Conservation (phyloP, 2,329 filamentous ascomycete genomes). For the Microascus cirrosus region DNA sequence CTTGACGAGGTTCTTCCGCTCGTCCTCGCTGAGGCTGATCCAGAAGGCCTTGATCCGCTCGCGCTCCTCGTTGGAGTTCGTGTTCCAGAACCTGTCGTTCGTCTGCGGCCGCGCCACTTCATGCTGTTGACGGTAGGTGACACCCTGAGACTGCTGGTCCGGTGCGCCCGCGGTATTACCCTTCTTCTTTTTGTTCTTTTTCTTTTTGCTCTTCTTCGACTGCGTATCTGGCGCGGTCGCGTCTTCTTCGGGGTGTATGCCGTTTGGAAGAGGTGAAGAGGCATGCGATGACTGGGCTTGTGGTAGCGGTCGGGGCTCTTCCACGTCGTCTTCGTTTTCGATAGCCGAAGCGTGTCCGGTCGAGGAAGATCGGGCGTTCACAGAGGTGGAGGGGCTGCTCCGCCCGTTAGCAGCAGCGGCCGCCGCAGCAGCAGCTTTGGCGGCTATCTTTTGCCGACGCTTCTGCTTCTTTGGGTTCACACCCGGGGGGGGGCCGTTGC, state of each 20-base stretch:
- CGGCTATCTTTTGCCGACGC: conserved; percentile 75
- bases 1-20: conserved; percentile 90
- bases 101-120: not conserved
- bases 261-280: not conserved
- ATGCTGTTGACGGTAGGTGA: not conserved
- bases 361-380: not conserved
- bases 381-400: not conserved
- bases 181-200: conserved; percentile 58
- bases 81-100: conserved; percentile 75
- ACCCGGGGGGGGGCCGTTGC: conserved; percentile 26
- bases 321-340: conserved; percentile 27
- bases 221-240: conserved; percentile 17
- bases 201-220: conserved; percentile 46
- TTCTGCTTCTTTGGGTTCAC: conserved; percentile 96
- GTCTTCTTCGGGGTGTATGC: conserved; percentile 18
- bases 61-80: conserved; percentile 83
- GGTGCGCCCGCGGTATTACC: not conserved
- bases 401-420: conserved; percentile 9
- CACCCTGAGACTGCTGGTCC: not conserved
- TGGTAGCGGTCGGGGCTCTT: conserved; percentile 9
- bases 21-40: conserved; percentile 86
- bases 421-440: conserved; percentile 42
- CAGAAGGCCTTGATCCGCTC: conserved; percentile 98
- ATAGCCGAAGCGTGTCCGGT: not conserved
- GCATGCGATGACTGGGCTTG: not conserved